Percentiles rank a stretch among this genome's conserved stretches.
Evolutionary conservation across 495 filamentous ascomycete species (phyloP).

Genomic region (Penicillium verhagenii): DNA sequence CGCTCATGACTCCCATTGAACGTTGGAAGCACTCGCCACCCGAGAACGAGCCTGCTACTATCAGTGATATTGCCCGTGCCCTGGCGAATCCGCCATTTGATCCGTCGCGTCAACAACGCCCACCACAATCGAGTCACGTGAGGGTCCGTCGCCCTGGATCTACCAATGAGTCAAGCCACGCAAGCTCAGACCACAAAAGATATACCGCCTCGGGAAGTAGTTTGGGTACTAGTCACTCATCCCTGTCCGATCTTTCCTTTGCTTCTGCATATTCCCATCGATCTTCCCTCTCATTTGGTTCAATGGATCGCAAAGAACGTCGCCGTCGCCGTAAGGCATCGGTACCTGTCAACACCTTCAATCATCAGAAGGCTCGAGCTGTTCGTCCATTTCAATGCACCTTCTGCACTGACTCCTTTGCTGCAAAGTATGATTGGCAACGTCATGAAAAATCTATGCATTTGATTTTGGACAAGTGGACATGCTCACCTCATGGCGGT

Average conservation of each 20-base stretch:
- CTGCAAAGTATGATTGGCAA: constrained; percentile 90
- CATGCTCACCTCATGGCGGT: constrained; percentile 64
- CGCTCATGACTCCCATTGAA: constrained; percentile 77
- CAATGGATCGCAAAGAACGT: constrained; percentile 65
- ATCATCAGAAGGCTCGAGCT: constrained; percentile 40
- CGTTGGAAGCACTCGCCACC: constrained; percentile 85
- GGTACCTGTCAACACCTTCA: constrained; percentile 42
- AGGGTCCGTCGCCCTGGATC: constrained; percentile 49
- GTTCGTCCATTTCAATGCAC: constrained; percentile 74
- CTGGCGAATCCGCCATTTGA: constrained; percentile 59
- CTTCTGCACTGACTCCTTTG: constrained; percentile 88
- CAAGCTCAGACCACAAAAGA: constrained; percentile 56
- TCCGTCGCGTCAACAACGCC: constrained; percentile 50
- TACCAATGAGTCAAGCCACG: constrained; percentile 62
- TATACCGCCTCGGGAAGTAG: constrained; percentile 70
- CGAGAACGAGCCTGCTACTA: constrained; percentile 80
- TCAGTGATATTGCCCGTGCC: constrained; percentile 75
- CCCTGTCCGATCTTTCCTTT: constrained; percentile 61
- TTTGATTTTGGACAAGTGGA: constrained; percentile 80
- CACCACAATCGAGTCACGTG: constrained; percentile 39
- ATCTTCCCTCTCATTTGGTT: constrained; percentile 65
- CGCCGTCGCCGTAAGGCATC: constrained; percentile 64
- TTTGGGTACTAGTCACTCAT: constrained; percentile 68
- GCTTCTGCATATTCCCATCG: constrained; percentile 70
- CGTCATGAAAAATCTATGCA: constrained; percentile 87